phyloP scores from a whole-genome alignment of 208 protist genomes.

The Wallacemonas rigidus region DNA sequence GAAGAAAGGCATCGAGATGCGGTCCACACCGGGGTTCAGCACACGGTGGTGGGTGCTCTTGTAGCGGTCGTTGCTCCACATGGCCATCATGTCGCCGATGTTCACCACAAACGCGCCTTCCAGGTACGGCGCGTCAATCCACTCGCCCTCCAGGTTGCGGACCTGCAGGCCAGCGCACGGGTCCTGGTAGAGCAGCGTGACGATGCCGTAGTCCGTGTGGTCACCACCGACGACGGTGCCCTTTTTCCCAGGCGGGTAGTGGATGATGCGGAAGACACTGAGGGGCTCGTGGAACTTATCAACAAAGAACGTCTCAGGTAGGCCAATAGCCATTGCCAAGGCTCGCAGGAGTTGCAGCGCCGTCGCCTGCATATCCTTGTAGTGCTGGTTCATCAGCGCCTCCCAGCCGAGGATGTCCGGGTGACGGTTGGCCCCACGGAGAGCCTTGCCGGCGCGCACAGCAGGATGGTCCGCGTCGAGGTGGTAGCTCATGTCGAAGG shows the following conservation, averaged over 20 bases:
- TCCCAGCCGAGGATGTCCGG: slow-evolving; percentile 50
- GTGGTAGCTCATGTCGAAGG: slow-evolving; percentile 71
- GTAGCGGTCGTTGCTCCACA: slow-evolving; percentile 47
- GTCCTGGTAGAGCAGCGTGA: slow-evolving; percentile 53
- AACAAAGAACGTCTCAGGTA: slow-evolving; percentile 56
- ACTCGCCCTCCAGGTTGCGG: slow-evolving; percentile 28
- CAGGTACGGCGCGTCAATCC: slow-evolving; percentile 38
- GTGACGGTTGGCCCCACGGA: slow-evolving; percentile 71
- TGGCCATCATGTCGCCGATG: slow-evolving; percentile 65
- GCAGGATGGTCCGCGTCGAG: slow-evolving; percentile 52
- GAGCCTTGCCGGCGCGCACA: slow-evolving; percentile 55
- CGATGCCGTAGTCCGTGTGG: slow-evolving; percentile 52
- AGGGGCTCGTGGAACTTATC: slow-evolving; percentile 65
- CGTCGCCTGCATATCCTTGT: slow-evolving; percentile 54
- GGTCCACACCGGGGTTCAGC: slow-evolving; percentile 33
- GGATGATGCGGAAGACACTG: slow-evolving; percentile 77
- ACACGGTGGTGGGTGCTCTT: slow-evolving; percentile 44
- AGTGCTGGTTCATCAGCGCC: slow-evolving; percentile 66
- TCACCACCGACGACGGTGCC: slow-evolving; percentile 24
- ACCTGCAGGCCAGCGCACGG: slow-evolving; percentile 30
- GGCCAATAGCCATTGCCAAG: slow-evolving; percentile 59
- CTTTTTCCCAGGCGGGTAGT: slow-evolving; percentile 40
- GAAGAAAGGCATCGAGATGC: slow-evolving; percentile 56
- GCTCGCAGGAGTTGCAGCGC: slow-evolving; percentile 57
- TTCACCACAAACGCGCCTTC: slow-evolving; percentile 47